These are phyloP conservation scores for Bathelium albidoporum DNA, from an alignment of 495 filamentous ascomycete species.

Conservation along the genomic window DNA sequence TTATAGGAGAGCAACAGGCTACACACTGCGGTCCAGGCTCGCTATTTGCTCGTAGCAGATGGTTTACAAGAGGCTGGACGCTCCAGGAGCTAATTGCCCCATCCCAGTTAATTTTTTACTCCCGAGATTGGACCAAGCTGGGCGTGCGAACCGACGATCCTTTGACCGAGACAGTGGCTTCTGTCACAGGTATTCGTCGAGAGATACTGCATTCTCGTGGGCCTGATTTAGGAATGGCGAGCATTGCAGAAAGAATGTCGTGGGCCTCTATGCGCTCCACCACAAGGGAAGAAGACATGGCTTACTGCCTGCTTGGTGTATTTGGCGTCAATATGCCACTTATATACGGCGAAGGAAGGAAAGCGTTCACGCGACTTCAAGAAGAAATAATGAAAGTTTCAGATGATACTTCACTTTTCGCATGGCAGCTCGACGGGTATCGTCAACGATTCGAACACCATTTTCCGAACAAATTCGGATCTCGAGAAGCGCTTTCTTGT, in stretches of 20 bases:
- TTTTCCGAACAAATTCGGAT: background rate
- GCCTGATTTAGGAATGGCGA: background rate
- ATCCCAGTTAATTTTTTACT: slow-evolving; percentile 4
- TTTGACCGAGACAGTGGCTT: background rate
- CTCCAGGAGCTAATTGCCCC: slow-evolving; percentile 15
- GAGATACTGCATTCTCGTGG: background rate
- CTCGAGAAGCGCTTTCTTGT: background rate
- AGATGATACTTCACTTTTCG: slow-evolving; percentile 8
- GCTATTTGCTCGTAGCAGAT: background rate
- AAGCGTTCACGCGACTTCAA: slow-evolving; percentile 6
- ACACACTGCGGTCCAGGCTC: background rate
- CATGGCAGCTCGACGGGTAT: background rate
- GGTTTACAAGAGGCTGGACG: slow-evolving; percentile 12
- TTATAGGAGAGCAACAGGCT: too few species aligned
- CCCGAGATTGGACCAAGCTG: background rate
- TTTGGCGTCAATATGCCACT: slow-evolving; percentile 11
- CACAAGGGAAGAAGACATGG: slow-evolving; percentile 2
- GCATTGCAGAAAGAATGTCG: slow-evolving; percentile 9
- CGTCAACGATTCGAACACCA: background rate
- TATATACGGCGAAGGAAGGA: slow-evolving; percentile 9
- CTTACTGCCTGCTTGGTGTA: slow-evolving; percentile 8
- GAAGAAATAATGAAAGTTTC: slow-evolving; percentile 12
- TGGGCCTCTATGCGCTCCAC: slow-evolving; percentile 6
- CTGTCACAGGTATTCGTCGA: background rate
- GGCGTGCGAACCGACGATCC: background rate